phyloP scores from a whole-genome alignment of 192 early-diverging fungal genomes.

The Umbelopsis ramanniana region DNA sequence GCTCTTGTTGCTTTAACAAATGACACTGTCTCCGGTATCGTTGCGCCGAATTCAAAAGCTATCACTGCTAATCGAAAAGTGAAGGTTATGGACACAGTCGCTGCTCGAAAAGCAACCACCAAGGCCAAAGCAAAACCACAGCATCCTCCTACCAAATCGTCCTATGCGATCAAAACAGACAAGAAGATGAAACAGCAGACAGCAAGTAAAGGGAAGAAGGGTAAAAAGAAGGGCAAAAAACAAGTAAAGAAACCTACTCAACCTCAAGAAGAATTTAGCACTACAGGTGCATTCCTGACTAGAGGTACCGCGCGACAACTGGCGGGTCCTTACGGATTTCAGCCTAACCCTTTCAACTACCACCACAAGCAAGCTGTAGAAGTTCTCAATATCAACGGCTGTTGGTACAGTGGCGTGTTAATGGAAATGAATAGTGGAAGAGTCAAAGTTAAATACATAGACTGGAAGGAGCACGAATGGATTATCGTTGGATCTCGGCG shows the following conservation, averaged over 20 bases:
- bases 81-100: conserved; percentile 3
- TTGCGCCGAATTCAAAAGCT: neutral
- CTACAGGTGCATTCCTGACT: conserved; percentile 44
- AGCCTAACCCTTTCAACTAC: conserved; percentile 46
- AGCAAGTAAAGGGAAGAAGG: neutral
- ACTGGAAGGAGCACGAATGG: conserved; percentile 59
- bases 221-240: conserved; percentile 20
- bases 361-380: conserved; percentile 43
- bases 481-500: conserved; percentile 53
- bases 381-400: conserved; percentile 49
- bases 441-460: conserved; percentile 54
- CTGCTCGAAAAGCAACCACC: conserved; percentile 11
- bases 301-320: conserved; percentile 43
- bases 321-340: conserved; percentile 25
- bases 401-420: conserved; percentile 54
- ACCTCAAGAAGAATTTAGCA: conserved; percentile 25
- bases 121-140: conserved; percentile 9
- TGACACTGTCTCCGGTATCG: neutral
- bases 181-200: conserved; percentile 20
- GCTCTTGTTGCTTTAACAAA: no score
- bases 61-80: neutral
- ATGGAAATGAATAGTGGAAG: conserved; percentile 43
- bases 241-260: neutral
- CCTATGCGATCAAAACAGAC: conserved; percentile 24
- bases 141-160: conserved; percentile 24